Base-by-base conservation (phyloP, 2,329 filamentous ascomycete genomes). In the Bipolaris zeicola region DNA sequence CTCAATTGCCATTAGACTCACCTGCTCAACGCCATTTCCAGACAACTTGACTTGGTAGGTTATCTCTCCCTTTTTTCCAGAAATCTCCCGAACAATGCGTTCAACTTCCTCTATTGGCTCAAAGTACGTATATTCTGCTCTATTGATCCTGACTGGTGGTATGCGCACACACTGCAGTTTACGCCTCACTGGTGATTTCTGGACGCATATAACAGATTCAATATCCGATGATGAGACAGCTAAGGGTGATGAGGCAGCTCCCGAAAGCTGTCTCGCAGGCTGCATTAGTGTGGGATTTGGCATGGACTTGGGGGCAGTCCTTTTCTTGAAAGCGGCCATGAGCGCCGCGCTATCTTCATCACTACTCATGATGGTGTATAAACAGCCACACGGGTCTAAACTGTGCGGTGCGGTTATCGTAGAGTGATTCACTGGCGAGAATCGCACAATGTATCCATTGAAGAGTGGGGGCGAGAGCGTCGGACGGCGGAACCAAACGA, bases 11-110 rank as follows among this genome's bases (percentile, higher is more conserved):
- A 26, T 45, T 13, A 14, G 58, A 75, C 79, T 69, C 67, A 83
- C 81, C 71, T 75, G 62, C 60, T 76, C 75, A 10, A 68, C 68
- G 41, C 66, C 67, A 14, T 69, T 74, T 55, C 79, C 74, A n/a
- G 71, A 71, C 33, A 81, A 76, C 55, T 73, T 70, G 14, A 82
- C 78, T 52, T 76, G 66, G 52, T 80, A 82, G 8, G 68, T 56
- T 33, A 79, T 49, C 2, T 68, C 66, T 16, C 74, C 71, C 33
- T 34, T 37, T 4, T 62, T 64, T 13, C 65, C 60, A 7, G 69
- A 65, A 41, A 66, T 64, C 59, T 80, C 77, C 16, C 71, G 66
- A n/a, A 81, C 14, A 1, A 83, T 73, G 10, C 68, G 66, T n/a
- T 71, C 68, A 1, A 82, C 76, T 14, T 68, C 63, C 22, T 74